Conservation (phyloP, 805 yeast species). For the Metschnikowia noctiluminum region DNA sequence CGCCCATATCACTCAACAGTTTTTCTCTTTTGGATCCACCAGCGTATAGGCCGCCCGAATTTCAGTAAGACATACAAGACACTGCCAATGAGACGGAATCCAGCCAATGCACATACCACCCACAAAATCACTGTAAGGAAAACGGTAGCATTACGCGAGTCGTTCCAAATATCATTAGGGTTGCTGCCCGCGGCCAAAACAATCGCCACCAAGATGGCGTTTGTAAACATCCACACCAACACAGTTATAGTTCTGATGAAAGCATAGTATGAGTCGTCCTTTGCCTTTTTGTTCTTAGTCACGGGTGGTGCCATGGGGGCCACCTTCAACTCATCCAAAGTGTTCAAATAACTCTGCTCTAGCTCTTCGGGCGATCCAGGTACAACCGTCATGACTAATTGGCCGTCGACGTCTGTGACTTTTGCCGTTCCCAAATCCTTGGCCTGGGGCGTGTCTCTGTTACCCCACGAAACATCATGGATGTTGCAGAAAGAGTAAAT, state of each 20-base stretch:
- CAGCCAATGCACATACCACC: too few species aligned
- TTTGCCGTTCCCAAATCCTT: constrained; percentile 54
- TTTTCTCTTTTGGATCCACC: too few species aligned
- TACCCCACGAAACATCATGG: constrained; percentile 73
- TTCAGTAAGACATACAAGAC: too few species aligned
- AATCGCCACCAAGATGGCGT: constrained; percentile 39
- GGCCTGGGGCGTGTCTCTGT: constrained; percentile 64
- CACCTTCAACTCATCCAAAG: constrained; percentile 48
- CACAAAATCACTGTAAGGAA: too few species aligned
- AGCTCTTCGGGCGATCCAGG: constrained; percentile 78
- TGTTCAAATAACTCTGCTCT: constrained; percentile 64
- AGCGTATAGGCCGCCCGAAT: too few species aligned
- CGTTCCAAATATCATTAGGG: too few species aligned
- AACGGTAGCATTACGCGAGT: too few species aligned
- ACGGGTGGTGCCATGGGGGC: too few species aligned
- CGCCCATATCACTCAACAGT: too few species aligned
- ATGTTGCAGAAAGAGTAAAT: constrained; percentile 69
- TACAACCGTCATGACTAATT: constrained; percentile 37
- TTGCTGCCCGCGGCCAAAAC: constrained; percentile 43
- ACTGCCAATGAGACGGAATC: too few species aligned
- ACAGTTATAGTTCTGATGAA: constrained; percentile 45
- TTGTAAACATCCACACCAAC: constrained; percentile 44
- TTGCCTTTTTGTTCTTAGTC: too few species aligned
- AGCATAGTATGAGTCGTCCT: constrained; percentile 32
- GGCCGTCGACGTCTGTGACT: constrained; percentile 46